A percentile compares a stretch with the other conserved stretches of the same genome.
Evolutionary conservation across 2,329 filamentous ascomycete genomes (phyloP).

Genomic region (Blumeria graminis): DNA sequence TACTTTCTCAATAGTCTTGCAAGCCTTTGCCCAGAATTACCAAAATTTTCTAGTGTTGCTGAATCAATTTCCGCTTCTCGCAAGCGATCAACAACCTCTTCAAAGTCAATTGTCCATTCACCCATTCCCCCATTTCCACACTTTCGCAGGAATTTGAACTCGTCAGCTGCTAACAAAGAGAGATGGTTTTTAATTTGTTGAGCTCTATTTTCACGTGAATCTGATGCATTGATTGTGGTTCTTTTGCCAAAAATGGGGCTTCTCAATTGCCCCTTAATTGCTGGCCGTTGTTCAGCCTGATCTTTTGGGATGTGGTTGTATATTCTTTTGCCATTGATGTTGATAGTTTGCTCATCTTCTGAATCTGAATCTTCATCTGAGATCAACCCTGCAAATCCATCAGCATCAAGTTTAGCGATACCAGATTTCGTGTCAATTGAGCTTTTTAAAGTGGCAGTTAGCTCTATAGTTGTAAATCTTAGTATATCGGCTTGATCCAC

Average conservation of each 20-base stretch:
- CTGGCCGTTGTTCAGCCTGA: not conserved
- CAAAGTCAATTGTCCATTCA: conserved; percentile 69
- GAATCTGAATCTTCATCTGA: conserved; percentile 9
- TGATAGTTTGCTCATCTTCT: conserved; percentile 2
- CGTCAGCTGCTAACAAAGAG: conserved; percentile 45
- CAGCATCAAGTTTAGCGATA: conserved; percentile 29
- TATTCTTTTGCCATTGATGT: too few species aligned
- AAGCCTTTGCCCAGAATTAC: conserved; percentile 55
- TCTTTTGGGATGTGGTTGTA: too few species aligned
- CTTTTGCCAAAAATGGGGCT: conserved; percentile 23
- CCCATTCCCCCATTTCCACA: conserved; percentile 37
- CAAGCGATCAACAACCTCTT: conserved; percentile 42
- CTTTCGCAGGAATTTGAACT: conserved; percentile 42
- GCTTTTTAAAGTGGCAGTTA: conserved; percentile 29
- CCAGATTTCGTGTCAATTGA: conserved; percentile 28
- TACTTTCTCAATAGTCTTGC: conserved; percentile 64
- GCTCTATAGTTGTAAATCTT: conserved; percentile 27
- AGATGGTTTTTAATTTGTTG: conserved; percentile 47
- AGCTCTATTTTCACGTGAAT: conserved; percentile 20
- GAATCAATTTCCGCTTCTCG: conserved; percentile 60
- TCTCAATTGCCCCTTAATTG: conserved; percentile 15
- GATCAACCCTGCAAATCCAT: conserved; percentile 17
- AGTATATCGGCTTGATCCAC: conserved; percentile 14
- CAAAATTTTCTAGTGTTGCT: conserved; percentile 55
- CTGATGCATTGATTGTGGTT: conserved; percentile 3